phyloP scores from a whole-genome alignment of 2,329 filamentous ascomycete genomes.

The Chaetomium sp. region DNA sequence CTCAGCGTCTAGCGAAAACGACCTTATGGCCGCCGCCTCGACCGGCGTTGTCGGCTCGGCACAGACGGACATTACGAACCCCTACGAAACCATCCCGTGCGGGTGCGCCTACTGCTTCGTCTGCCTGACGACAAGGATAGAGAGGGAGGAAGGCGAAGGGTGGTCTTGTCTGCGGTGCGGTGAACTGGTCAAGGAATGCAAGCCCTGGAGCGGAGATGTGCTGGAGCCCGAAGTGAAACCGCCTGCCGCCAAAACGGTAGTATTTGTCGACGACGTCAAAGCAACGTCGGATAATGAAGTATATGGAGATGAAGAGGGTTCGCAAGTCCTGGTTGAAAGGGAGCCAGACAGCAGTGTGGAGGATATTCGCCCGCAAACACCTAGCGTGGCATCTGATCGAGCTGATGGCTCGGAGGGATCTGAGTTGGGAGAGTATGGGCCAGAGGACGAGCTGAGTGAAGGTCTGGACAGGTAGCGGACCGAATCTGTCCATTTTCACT shows the following conservation, averaged over 20 bases:
- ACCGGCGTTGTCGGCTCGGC: constrained; percentile 84
- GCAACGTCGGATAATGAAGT: constrained; percentile 35
- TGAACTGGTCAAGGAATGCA: constrained; percentile 78
- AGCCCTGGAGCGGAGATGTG: constrained; percentile 90
- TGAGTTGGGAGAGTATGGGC: constrained; percentile 40
- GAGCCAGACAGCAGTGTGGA: constrained; percentile 19
- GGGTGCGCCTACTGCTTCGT: constrained; percentile 96
- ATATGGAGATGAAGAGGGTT: constrained; percentile 13
- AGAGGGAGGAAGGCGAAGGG: constrained; percentile 90
- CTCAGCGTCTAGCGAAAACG: constrained; percentile 70
- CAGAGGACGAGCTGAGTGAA: constrained; percentile 37
- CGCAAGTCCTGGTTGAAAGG: constrained; percentile 16
- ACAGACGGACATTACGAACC: constrained; percentile 92
- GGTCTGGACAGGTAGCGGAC: constrained; percentile 29
- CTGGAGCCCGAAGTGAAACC: constrained; percentile 57
- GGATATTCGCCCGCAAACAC: constrained; percentile 20
- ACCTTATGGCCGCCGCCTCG: constrained; percentile 68
- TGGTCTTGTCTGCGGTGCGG: constrained; percentile 92
- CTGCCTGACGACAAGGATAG: constrained; percentile 85
- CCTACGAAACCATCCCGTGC: constrained; percentile 88
- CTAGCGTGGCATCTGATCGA: constrained; percentile 25
- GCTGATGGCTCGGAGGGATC: constrained; percentile 18
- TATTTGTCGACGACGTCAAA: constrained; percentile 60
- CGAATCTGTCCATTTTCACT: not conserved
- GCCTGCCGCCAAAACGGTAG: constrained; percentile 58